A percentile compares a stretch with the other conserved stretches of the same genome.
Evolutionary conservation across 2,329 filamentous ascomycete species (phyloP).

Genomic region (Alternaria sp.): DNA sequence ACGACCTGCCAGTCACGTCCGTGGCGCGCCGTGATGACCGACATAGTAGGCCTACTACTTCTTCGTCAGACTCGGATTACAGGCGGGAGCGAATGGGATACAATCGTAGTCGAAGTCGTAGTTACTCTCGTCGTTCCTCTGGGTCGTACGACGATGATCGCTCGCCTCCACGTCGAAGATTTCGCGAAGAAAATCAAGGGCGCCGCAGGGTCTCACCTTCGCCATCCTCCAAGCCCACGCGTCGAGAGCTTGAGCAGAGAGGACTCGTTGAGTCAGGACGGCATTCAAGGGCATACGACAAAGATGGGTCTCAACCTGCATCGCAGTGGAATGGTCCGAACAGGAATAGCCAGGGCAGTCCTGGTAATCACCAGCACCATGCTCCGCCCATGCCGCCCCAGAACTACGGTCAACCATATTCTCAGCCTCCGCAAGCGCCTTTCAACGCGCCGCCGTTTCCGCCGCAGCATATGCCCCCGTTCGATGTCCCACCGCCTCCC

Average conservation of each 20-base stretch:
- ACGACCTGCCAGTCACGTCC: conserved; percentile 10
- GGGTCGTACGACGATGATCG: conserved; percentile 24
- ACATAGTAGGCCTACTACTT: conserved; percentile 24
- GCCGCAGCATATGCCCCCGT: conserved; percentile 25
- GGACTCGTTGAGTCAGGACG: conserved; percentile 19
- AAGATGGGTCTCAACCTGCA: conserved; percentile 17
- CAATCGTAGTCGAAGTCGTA: conserved; percentile 24
- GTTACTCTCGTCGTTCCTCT: conserved; percentile 24
- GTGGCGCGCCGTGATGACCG: conserved; percentile 19
- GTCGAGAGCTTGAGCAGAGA: conserved; percentile 15
- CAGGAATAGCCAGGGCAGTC: conserved; percentile 13
- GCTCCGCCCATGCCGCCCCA: conserved; percentile 10
- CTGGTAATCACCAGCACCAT: conserved; percentile 17
- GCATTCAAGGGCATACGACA: conserved; percentile 16
- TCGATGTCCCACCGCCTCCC: conserved; percentile 31
- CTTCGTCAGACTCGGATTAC: conserved; percentile 19
- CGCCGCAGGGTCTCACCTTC: conserved; percentile 22
- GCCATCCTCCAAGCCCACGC: not conserved
- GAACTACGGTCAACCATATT: conserved; percentile 18
- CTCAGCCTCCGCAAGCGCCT: conserved; percentile 23
- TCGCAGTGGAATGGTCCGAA: conserved; percentile 22
- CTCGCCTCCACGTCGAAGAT: conserved; percentile 21
- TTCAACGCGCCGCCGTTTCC: conserved; percentile 31
- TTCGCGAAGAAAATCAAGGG: conserved; percentile 21
- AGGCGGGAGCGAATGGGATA: conserved; percentile 19